phyloP scores from a whole-genome alignment of 2,329 filamentous ascomycete species.

The Beauveria sp. region DNA sequence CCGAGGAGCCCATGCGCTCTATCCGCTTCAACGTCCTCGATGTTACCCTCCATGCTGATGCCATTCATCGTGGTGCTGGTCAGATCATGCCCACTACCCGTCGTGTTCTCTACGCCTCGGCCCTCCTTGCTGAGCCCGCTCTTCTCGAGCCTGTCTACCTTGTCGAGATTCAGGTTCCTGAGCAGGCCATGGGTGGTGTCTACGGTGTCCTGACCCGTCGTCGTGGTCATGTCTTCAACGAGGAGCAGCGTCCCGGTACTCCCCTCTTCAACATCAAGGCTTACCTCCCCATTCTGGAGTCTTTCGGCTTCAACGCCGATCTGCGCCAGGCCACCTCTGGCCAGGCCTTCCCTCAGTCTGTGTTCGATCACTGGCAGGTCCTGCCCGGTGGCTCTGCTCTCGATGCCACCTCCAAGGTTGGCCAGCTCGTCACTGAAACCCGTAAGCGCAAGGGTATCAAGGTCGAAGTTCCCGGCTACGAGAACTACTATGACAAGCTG shows the following conservation, averaged over 20 bases:
- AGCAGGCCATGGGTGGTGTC: constrained; percentile 98
- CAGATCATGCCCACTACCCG: constrained; percentile 97
- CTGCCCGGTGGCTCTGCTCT: constrained; percentile 90
- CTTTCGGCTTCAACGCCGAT: constrained; percentile 98
- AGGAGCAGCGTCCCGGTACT: constrained; percentile 97
- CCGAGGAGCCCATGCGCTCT: constrained; percentile 96
- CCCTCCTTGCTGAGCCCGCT: constrained; percentile 83
- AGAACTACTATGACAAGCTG: constrained; percentile 99
- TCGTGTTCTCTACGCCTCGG: constrained; percentile 92
- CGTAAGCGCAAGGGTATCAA: constrained; percentile 99
- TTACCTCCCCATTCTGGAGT: constrained; percentile 93
- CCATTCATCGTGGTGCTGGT: constrained; percentile 98
- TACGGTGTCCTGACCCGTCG: constrained; percentile 97
- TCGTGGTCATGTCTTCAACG: constrained; percentile 97
- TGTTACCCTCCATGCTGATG: constrained; percentile 98
- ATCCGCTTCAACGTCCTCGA: constrained; percentile 99
- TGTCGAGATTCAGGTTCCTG: constrained; percentile 98
- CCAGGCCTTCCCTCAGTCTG: constrained; percentile 97
- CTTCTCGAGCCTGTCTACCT: constrained; percentile 97
- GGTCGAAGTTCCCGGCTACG: constrained; percentile 83
- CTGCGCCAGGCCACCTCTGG: constrained; percentile 88
- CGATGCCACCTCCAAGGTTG: constrained; percentile 74
- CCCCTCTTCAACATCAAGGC: constrained; percentile 99
- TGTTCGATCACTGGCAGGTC: constrained; percentile 98
- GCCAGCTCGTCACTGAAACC: constrained; percentile 77